Base-by-base conservation (phyloP, 257 asterid species). In the Anisodus acutangulus region DNA sequence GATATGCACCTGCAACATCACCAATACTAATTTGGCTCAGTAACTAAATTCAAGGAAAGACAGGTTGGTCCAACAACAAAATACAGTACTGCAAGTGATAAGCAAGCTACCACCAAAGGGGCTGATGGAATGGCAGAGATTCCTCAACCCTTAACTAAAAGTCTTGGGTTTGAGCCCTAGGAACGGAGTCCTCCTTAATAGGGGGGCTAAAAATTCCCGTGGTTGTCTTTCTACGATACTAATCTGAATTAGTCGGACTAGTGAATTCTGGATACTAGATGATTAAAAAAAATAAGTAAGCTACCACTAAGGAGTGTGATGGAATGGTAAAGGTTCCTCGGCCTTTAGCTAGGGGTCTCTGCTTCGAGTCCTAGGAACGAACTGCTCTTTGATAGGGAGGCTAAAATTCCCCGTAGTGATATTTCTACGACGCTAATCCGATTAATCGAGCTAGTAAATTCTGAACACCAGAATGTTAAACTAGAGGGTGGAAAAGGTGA, bases 1-100 rank as follows among this genome's bases (percentile, higher is more conserved):
- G 84, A 90, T 64, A 86, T 84, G 92, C 91, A 90, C 91, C 93
- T 92, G 91, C 87, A 90, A 84, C 0, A 55, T 60, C 64, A 16
- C 55, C 55, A 60, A 10, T 74, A 54, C 15, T 35, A 35, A 41
- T 59, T 59, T 41, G 5, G 41, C 35, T 54, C 55, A 53, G 4
- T 4, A 60, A 19, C 12, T 55, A 80, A 60, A 39, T 26, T n/a
- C 1, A 1, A 60, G 9, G 0, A 0, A 0, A 8, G 1, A 80
- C 10, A 59, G 7, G n/a, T n/a, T 5, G 5, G 59, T 39, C 41
- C 26, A 26, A 10, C 31, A 31, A 31, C 45, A 31, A 26, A n/a
- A n/a, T 57, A 12, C 2, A 87, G 19, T 39, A 31, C 2, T 45
- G 47, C 5, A 66, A 35, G 47, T 13, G 19, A 12, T 0, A 35